phyloP scores from a whole-genome alignment of 2,329 filamentous ascomycete genomes.

The Arthrobotrys entomopaga region DNA sequence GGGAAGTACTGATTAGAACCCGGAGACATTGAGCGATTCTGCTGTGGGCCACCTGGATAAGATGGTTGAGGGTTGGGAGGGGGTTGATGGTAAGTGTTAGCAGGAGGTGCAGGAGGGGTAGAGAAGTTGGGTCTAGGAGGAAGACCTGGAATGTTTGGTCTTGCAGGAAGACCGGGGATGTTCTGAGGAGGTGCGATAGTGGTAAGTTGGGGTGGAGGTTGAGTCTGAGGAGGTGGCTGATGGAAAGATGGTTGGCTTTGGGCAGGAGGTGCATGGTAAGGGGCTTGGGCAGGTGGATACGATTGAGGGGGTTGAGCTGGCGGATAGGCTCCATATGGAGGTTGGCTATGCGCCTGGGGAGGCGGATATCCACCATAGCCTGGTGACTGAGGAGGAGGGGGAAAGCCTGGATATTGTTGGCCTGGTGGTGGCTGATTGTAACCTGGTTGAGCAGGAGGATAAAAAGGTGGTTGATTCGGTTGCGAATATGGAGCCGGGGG shows the following conservation, averaged over 20 bases:
- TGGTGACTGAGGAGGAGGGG: slow-evolving; percentile 55
- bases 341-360: slow-evolving; percentile 64
- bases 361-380: slow-evolving; percentile 63
- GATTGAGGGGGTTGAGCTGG: slow-evolving; percentile 49
- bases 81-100: slow-evolving; percentile 56
- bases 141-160: slow-evolving; percentile 69
- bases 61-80: slow-evolving; percentile 43
- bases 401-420: slow-evolving; percentile 39
- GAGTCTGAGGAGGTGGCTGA: slow-evolving; percentile 51
- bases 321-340: slow-evolving; percentile 64
- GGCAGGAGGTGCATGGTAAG: slow-evolving; percentile 55
- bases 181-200: slow-evolving; percentile 61
- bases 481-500: slow-evolving; percentile 56
- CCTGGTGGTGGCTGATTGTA: slow-evolving; percentile 52
- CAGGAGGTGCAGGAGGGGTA: slow-evolving; percentile 59
- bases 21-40: slow-evolving; percentile 42
- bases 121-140: slow-evolving; percentile 71
- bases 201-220: slow-evolving; percentile 57
- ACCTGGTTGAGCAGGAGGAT: slow-evolving; percentile 62
- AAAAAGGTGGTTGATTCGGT: slow-evolving; percentile 64
- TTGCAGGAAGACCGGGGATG: slow-evolving; percentile 65
- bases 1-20: slow-evolving; percentile 51
- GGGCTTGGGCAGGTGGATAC: slow-evolving; percentile 53
- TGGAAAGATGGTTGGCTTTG: slow-evolving; percentile 57
- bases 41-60: slow-evolving; percentile 30